These are phyloP conservation scores for Phytophthora multivora DNA, from an alignment of 352 stramenopile genomes.

Conservation along the genomic window DNA sequence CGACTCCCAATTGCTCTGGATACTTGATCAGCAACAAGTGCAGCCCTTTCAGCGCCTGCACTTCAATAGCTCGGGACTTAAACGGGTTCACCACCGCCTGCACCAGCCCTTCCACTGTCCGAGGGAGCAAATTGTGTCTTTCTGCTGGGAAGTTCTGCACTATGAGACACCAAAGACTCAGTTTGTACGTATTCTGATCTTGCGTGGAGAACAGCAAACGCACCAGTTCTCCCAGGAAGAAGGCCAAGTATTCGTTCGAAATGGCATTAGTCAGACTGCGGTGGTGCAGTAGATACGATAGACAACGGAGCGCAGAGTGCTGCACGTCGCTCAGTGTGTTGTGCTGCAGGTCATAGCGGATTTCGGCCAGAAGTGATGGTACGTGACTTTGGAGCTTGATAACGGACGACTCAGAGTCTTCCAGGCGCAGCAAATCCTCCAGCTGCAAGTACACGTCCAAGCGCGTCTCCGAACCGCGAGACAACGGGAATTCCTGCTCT, in stretches of 20 bases:
- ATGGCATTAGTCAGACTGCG: conserved; percentile 42
- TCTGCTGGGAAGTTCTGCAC: conserved; percentile 61
- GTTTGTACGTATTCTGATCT: conserved; percentile 66
- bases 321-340: conserved; percentile 21
- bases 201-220: conserved; percentile 56
- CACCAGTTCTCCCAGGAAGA: conserved; percentile 56
- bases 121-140: conserved; percentile 51
- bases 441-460: conserved; percentile 62
- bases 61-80: conserved; percentile 64
- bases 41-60: conserved; percentile 68
- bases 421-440: conserved; percentile 56
- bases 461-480: conserved; percentile 42
- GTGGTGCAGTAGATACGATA: conserved; percentile 79
- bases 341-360: conserved; percentile 54
- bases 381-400: conserved; percentile 41
- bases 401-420: conserved; percentile 59
- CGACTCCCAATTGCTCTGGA: conserved; percentile 38
- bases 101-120: conserved; percentile 64
- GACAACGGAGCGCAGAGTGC: conserved; percentile 47
- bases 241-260: conserved; percentile 39
- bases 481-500: conserved; percentile 36
- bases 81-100: conserved; percentile 78
- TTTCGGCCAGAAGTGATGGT: conserved; percentile 40
- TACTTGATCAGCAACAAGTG: conserved; percentile 61
- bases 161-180: conserved; percentile 68